Evolutionary conservation across 2,329 filamentous ascomycete species (phyloP), one percentile per base, ranked within the genome.

Genomic region (Verticillium dahliae): DNA sequence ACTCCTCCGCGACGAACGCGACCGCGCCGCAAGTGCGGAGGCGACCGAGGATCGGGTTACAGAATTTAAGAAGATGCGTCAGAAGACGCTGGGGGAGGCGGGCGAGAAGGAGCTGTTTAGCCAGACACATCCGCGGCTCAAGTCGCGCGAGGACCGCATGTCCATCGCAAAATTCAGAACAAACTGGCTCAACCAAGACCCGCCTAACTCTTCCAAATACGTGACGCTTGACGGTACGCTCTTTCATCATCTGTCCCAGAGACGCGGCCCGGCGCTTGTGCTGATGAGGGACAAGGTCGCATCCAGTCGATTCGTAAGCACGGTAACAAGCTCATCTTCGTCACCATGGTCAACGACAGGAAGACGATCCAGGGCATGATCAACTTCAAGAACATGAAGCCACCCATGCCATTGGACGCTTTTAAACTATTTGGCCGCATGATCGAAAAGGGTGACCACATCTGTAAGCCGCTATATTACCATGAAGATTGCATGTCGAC

Each of bases 241-340:
- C 31, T 60, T 35, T 57, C 31, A 34, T 56, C 39, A 27, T 31
- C 37, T 38, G 58, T 11, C 38, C 54, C 31, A 18, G 37, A 50
- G 37, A 50, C 18, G 22, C 55, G 45, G 58, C 67, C 67, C 37
- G 72, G 52, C 65, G 69, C 59, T 72, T 78, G 50, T 68, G 62
- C 66, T 67, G 58, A 61, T 61, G 38, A 58, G 50, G 63, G 56
- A 63, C 61, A 62, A 88, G 91, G 92, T 74, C 91, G 92, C 72
- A 82, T 97, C 65, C 81, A 83, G 69, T 87, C 87, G 56, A 84
- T 90, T 71, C 90, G 91, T 65, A 80, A 85, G 57, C 83, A 86
- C 60, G 88, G 93, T 67, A 88, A 85, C 68, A 91, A 90, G 75
- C 86, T 99, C 68, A 80, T 92, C 65, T 99, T 99, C 74, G 74